phyloP scores from a whole-genome alignment of 2,329 filamentous ascomycete genomes.

The Ophidiomyces ophidiicola region DNA sequence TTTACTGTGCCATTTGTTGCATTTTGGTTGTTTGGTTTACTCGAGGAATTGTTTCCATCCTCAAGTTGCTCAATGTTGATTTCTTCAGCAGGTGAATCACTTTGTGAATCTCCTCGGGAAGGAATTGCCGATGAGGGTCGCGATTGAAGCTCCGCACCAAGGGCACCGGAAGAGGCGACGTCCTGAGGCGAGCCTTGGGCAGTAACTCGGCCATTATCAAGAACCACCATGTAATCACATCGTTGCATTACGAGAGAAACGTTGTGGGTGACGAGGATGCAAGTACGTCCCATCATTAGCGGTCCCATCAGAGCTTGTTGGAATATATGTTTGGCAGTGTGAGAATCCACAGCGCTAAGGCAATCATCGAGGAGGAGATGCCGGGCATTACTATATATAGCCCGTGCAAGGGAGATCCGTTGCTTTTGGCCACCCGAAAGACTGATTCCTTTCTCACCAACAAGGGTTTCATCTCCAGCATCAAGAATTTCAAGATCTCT shows the following conservation, averaged over 20 bases:
- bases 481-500: constrained; percentile 87
- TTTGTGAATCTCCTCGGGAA: constrained; percentile 65
- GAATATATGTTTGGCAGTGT: constrained; percentile 97
- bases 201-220: constrained; percentile 73
- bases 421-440: constrained; percentile 96
- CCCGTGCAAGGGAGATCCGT: constrained; percentile 88
- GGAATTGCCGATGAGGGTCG: constrained; percentile 54
- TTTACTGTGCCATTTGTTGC: constrained; percentile 27
- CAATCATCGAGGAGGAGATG: constrained; percentile 91
- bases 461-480: constrained; percentile 79
- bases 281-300: constrained; percentile 78
- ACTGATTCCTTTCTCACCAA: constrained; percentile 94
- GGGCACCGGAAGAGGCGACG: constrained; percentile 72
- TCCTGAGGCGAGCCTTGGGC: constrained; percentile 65
- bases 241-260: constrained; percentile 72
- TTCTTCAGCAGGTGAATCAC: constrained; percentile 61
- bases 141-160: constrained; percentile 76
- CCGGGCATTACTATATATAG: constrained; percentile 87
- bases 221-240: constrained; percentile 66
- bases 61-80: constrained; percentile 25
- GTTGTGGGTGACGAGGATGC: constrained; percentile 93
- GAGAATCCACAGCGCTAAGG: constrained; percentile 89
- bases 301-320: constrained; percentile 81
- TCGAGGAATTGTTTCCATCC: constrained; percentile 21
- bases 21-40: constrained; percentile 44